phyloP scores from a whole-genome alignment of 352 stramenopile species.

The Pythium utonaiense region DNA sequence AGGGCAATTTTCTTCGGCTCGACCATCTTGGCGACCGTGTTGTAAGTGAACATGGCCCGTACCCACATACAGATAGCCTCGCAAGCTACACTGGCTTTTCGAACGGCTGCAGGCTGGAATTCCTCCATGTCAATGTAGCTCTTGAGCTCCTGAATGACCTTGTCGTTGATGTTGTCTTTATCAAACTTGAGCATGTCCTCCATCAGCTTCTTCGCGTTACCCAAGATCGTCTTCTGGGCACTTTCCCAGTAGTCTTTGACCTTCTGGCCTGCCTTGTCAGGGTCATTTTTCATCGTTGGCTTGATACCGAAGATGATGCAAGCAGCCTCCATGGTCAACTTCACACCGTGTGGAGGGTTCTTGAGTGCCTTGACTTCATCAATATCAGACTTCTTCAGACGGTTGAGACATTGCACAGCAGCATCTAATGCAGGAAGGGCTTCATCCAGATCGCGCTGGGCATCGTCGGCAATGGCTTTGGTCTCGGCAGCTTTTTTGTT shows the following conservation, averaged over 20 bases:
- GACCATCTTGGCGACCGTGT: constrained; percentile 90
- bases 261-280: constrained; percentile 90
- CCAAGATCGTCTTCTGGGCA: constrained; percentile 82
- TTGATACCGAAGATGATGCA: constrained; percentile 96
- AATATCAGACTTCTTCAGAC: constrained; percentile 92
- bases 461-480: constrained; percentile 90
- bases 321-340: constrained; percentile 88
- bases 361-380: constrained; percentile 90
- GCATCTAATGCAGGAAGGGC: constrained; percentile 89
- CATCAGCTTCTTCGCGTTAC: constrained; percentile 88
- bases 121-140: constrained; percentile 90
- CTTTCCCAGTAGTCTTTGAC: constrained; percentile 90
- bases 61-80: constrained; percentile 95
- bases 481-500: constrained; percentile 92
- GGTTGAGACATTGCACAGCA: constrained; percentile 90
- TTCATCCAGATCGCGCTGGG: constrained; percentile 91
- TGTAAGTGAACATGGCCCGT: constrained; percentile 91
- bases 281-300: constrained; percentile 80
- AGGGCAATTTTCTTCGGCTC: constrained; percentile 90
- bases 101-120: constrained; percentile 85
- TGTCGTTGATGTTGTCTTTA: constrained; percentile 87
- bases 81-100: constrained; percentile 89
- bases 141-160: constrained; percentile 85
- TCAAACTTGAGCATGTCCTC: constrained; percentile 90
- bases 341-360: constrained; percentile 83